Evolutionary conservation across 2,329 filamentous ascomycete genomes (phyloP).

Genomic region (Amauroascus verrucosus): DNA sequence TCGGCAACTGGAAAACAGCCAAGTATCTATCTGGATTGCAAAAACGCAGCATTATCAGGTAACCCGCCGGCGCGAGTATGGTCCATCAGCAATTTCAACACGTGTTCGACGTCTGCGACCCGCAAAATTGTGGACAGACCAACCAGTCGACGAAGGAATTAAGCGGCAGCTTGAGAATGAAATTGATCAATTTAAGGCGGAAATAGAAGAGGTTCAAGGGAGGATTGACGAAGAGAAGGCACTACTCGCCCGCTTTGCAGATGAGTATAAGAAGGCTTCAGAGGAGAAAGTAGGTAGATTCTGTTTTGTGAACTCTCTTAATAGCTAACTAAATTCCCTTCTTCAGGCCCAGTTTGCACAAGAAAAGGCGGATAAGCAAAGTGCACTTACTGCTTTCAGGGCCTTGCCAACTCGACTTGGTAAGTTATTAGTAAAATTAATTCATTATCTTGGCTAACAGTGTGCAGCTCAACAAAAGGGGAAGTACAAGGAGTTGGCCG

Average conservation of each 20-base stretch:
- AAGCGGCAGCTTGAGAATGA: constrained; percentile 52
- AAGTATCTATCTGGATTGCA: constrained; percentile 60
- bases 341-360: constrained; percentile 29
- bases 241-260: constrained; percentile 19
- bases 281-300: constrained; percentile 38
- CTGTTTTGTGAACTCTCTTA: neutral
- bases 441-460: constrained; percentile 21
- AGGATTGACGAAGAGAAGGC: constrained; percentile 25
- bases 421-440: constrained; percentile 33
- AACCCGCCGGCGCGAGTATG: constrained; percentile 68
- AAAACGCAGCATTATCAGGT: constrained; percentile 55
- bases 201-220: constrained; percentile 29
- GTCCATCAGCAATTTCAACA: constrained; percentile 60
- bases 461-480: constrained; percentile 35
- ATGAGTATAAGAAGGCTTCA: constrained; percentile 20
- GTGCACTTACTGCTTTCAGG: constrained; percentile 53
- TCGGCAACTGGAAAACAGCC: constrained; percentile 49
- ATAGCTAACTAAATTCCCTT: constrained; percentile 14
- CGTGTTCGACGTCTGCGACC: constrained; percentile 49
- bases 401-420: constrained; percentile 62
- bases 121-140: constrained; percentile 65
- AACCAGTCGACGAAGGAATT: constrained; percentile 53
- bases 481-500: constrained; percentile 36
- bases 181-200: constrained; percentile 34
- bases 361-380: constrained; percentile 60